phyloP scores from a whole-genome alignment of 768 basidiomycete species.

The Rhodocollybia butyracea region DNA sequence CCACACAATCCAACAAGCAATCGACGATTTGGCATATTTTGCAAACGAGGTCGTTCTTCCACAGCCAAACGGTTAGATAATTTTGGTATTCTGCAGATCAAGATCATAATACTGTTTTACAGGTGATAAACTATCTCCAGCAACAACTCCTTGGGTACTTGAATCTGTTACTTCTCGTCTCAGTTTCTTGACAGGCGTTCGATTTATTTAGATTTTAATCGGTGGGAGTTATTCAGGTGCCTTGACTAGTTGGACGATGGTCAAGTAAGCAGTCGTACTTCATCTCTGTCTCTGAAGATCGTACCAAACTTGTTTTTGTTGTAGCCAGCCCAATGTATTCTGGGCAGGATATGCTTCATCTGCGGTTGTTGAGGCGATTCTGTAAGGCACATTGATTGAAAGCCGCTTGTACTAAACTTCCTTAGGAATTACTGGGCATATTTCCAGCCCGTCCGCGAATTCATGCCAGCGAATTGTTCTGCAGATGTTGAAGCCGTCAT shows the following conservation, averaged over 20 bases:
- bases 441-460: conserved; percentile 65
- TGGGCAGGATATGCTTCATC: conserved; percentile 66
- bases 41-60: conserved; percentile 62
- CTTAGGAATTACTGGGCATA: conserved; percentile 64
- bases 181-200: too few species aligned
- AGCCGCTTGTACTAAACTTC: not conserved
- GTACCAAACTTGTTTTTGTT: too few species aligned
- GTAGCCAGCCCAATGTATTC: conserved; percentile 60
- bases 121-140: too few species aligned
- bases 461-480: conserved; percentile 74
- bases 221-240: conserved; percentile 25
- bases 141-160: too few species aligned
- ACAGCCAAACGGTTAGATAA: conserved; percentile 62
- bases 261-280: conserved; percentile 61
- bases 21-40: conserved; percentile 71
- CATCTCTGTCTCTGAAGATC: not conserved
- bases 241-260: conserved; percentile 64
- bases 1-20: conserved; percentile 72
- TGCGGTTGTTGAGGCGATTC: conserved; percentile 62
- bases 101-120: too few species aligned
- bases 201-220: too few species aligned
- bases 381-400: conserved; percentile 13
- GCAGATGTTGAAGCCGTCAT: conserved; percentile 67
- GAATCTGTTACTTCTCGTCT: too few species aligned
- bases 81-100: conserved; percentile 50